A percentile compares a stretch with the other conserved stretches of the same genome.
phyloP scores from a whole-genome alignment of 768 basidiomycete genomes.

The Boletus barrowsii region DNA sequence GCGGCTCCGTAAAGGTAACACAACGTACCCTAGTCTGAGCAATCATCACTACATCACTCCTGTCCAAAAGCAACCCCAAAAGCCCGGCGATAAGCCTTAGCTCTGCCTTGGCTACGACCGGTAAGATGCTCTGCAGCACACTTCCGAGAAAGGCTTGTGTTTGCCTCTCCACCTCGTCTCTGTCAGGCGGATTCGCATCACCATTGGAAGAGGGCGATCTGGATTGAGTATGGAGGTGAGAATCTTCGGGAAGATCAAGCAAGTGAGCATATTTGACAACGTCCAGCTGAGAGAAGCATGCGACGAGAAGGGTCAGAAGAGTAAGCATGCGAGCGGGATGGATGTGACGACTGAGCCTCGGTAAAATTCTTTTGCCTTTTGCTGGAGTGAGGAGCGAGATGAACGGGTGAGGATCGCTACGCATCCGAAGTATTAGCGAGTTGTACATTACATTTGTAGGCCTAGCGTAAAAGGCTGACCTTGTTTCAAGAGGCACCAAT shows the following conservation, averaged over 20 bases:
- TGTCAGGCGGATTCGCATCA: constrained; percentile 35
- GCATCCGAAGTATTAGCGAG: neutral
- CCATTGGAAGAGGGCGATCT: constrained; percentile 17
- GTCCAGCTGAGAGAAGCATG: constrained; percentile 92
- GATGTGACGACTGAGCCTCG: constrained; percentile 84
- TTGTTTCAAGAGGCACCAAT: constrained; percentile 91
- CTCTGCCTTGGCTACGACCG: constrained; percentile 73
- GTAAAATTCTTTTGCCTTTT: constrained; percentile 92
- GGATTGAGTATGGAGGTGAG: constrained; percentile 27
- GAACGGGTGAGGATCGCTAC: constrained; percentile 92
- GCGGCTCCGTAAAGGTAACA: neutral
- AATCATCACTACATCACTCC: constrained; percentile 69
- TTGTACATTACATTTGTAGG: neutral
- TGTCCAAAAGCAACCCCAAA: constrained; percentile 75
- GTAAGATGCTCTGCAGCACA: constrained; percentile 83
- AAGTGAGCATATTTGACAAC: constrained; percentile 77
- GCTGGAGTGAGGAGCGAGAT: constrained; percentile 82
- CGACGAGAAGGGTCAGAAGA: constrained; percentile 85
- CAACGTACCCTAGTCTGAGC: constrained; percentile 75
- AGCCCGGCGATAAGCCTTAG: constrained; percentile 84
- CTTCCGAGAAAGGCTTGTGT: constrained; percentile 86
- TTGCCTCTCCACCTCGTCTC: constrained; percentile 76
- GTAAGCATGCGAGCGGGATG: constrained; percentile 77
- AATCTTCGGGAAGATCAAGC: constrained; percentile 65
- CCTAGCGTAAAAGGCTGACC: constrained; percentile 44